Conservation (phyloP, 1,284 basidiomycete species). For the Heliocybe sulcata region DNA sequence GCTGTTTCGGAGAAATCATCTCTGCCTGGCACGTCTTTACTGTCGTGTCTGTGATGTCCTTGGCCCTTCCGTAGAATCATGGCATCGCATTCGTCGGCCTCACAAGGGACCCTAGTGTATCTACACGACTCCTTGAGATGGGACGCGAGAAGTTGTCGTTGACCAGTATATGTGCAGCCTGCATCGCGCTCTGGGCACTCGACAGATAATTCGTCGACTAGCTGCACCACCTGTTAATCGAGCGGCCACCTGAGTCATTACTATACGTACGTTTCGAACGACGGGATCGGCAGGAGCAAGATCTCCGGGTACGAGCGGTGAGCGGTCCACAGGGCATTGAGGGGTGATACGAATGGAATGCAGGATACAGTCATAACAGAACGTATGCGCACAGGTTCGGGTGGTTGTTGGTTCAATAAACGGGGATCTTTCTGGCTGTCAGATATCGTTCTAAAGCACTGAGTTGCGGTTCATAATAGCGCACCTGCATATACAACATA, state of each 20-base stretch:
- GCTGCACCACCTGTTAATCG: slow-evolving; percentile 31
- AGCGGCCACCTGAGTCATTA: slow-evolving; percentile 7
- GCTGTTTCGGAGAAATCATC: not conserved
- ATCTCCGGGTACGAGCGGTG: slow-evolving; percentile 44
- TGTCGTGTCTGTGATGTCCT: not conserved
- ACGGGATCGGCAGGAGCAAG: slow-evolving; percentile 60
- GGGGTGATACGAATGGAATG: slow-evolving; percentile 54
- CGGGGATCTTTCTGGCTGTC: slow-evolving; percentile 40
- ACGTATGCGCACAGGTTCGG: slow-evolving; percentile 74
- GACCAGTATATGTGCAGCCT: slow-evolving; percentile 61
- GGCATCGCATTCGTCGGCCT: slow-evolving; percentile 36
- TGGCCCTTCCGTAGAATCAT: slow-evolving; percentile 35
- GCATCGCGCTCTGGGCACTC: slow-evolving; percentile 53
- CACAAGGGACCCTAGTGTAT: slow-evolving; percentile 50
- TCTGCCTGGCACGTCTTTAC: not conserved
- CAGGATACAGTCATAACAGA: slow-evolving; percentile 72
- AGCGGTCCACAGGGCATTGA: slow-evolving; percentile 82
- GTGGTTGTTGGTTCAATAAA: slow-evolving; percentile 72
- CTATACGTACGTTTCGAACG: slow-evolving; percentile 57
- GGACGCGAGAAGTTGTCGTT: slow-evolving; percentile 59
- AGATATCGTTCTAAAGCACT: slow-evolving; percentile 4
- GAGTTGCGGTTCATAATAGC: slow-evolving; percentile 13
- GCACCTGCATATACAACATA: slow-evolving; percentile 81
- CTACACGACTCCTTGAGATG: slow-evolving; percentile 61
- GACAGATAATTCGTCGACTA: slow-evolving; percentile 79